Percentiles rank a stretch among this genome's conserved stretches.
Conservation (phyloP, 2,329 filamentous ascomycete genomes). For the Aspergillus hortae region DNA sequence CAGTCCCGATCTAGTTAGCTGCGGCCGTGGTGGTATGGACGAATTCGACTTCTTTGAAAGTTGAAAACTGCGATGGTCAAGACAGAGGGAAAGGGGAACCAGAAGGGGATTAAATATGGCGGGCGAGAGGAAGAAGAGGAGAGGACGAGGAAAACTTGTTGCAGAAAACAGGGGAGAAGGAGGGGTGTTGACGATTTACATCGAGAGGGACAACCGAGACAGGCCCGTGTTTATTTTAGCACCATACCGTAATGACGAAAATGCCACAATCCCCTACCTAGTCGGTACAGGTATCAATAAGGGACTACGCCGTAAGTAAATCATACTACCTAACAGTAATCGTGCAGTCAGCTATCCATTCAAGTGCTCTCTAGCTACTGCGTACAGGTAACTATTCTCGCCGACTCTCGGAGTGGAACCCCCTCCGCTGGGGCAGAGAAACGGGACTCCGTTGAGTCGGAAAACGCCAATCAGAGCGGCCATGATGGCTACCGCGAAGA, state of each 20-base stretch:
- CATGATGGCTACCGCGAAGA: conserved; percentile 3
- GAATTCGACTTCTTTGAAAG: not conserved
- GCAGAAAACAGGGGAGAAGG: too few relatives aligned
- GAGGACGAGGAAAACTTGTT: too few relatives aligned
- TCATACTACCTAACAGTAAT: not conserved
- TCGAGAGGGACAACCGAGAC: too few relatives aligned
- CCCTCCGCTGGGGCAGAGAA: not conserved
- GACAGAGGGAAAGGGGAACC: too few relatives aligned
- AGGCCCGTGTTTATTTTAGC: too few relatives aligned
- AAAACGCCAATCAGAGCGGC: conserved; percentile 7
- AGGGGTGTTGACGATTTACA: too few relatives aligned
- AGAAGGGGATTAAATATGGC: too few relatives aligned
- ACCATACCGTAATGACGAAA: too few relatives aligned
- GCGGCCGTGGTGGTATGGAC: too few relatives aligned
- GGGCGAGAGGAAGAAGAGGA: not conserved
- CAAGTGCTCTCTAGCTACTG: not conserved
- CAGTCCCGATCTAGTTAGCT: conserved; percentile 6
- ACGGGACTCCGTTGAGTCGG: not conserved
- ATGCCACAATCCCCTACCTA: too few relatives aligned
- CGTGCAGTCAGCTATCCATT: not conserved
- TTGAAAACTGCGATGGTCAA: not conserved
- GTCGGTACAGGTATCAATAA: not conserved
- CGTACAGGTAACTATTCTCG: not conserved
- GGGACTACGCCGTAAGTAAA: too few relatives aligned
- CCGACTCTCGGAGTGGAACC: conserved; percentile 3